Percentiles rank a stretch among this genome's conserved stretches.
phyloP scores from a whole-genome alignment of 2,329 filamentous ascomycete species.

The Colletotrichum tofieldiae region DNA sequence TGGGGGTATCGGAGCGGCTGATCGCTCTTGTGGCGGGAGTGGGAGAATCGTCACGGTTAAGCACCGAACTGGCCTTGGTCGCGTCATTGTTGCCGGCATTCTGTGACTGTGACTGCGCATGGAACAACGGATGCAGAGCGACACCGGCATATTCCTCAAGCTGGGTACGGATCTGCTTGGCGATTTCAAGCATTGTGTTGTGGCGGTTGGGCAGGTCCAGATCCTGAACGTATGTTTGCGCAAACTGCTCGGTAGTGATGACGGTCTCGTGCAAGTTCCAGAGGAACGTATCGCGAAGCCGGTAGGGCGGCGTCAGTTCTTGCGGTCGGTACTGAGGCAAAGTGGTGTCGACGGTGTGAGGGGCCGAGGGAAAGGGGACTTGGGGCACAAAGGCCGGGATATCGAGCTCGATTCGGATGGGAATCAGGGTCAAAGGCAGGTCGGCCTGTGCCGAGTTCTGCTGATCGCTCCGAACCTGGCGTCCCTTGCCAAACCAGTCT shows the following conservation, averaged over 20 bases:
- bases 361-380: constrained; percentile 73
- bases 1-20: constrained; percentile 72
- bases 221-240: constrained; percentile 90
- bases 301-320: constrained; percentile 86
- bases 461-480: constrained; percentile 68
- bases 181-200: constrained; percentile 83
- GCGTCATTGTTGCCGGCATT: constrained; percentile 46
- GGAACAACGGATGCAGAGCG: constrained; percentile 92
- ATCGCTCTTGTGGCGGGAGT: constrained; percentile 51
- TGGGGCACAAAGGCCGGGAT: constrained; percentile 83
- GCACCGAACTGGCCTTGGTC: constrained; percentile 49
- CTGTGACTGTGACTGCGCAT: constrained; percentile 67
- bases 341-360: constrained; percentile 74
- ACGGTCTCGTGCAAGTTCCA: constrained; percentile 98
- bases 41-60: constrained; percentile 58
- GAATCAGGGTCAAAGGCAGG: constrained; percentile 91
- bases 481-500: constrained; percentile 91
- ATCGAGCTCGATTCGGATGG: constrained; percentile 96
- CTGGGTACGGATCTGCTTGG: constrained; percentile 94
- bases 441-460: constrained; percentile 77
- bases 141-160: constrained; percentile 97
- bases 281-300: constrained; percentile 94
- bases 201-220: constrained; percentile 87
- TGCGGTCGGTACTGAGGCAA: constrained; percentile 85
- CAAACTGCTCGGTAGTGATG: constrained; percentile 96